Base-by-base conservation (phyloP, 176 grass and related monocot species). In the Cenchrus fungigraminus region DNA sequence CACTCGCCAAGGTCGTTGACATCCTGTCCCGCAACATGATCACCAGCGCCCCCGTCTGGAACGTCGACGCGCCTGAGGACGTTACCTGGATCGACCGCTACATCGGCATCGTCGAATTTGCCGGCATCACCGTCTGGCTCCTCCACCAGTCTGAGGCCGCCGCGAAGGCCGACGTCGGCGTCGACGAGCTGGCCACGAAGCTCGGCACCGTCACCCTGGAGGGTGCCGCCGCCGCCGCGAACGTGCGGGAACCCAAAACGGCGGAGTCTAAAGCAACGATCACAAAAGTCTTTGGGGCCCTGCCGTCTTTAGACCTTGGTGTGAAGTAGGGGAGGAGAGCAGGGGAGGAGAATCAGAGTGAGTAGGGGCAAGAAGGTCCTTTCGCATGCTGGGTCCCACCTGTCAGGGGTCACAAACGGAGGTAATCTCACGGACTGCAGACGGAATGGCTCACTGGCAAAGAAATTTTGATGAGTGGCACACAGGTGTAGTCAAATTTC, bases 31-130 rank as follows among this genome's bases (percentile, higher is more conserved):
- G 89, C 65, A 92, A 94, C 91, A 85, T 89, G 45, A 94, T 98
- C 75, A 79, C 92, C 86, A 91, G 89, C 47, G 96, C 93, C 3
- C 96, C 93, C 59, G 96, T 98, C 40, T 65, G 93, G 71, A 95
- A 92, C 90, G 78, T 92, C 5, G 89, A 98, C 32, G 96, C 96
- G 42, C 91, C 91, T 1, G 93, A 98, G 70, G 93, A 95, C 86
- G 88, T 91, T 14, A 98, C 93, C 83, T 98, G 93, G 96, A 98
- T 98, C 84, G 96, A 98, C 79, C 83, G 86, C 55, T 95, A 95
- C 88, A 95, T 98, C 85, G 96, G 96, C 53, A 94, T 98, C 78
- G 89, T 95, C 20, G 93, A 98, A 83, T 98, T 98, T 87, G 89
- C 96, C 31, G 96, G 96, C 12, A 93, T 98, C 89, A 86, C 91